Base-by-base conservation (phyloP, 768 basidiomycete species). In the Boletus rufocinnamomeus region DNA sequence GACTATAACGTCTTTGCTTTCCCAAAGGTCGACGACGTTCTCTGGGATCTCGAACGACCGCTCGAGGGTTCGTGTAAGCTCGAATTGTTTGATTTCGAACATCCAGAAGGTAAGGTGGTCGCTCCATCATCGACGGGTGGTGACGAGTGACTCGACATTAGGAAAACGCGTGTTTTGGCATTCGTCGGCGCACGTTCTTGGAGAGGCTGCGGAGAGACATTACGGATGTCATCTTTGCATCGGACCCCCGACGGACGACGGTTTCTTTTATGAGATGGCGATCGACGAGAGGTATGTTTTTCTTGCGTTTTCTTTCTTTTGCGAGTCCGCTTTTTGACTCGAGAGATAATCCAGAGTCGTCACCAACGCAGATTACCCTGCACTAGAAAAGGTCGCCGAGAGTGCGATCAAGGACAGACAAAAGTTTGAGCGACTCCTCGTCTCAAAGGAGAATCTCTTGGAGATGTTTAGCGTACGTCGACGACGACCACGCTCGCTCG, bases 131-230 rank as follows among this genome's bases (percentile, higher is more conserved):
- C 3, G 13, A 41, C 16, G 14, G 8, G 19, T n/a, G 34, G 16
- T 28, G 8, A 30, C 23, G 13, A 10, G 37, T 25, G 37, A 30
- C 13, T 27, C 19, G 30, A 27, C 38, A 1, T 23, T 53, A 87
- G 95, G 96, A 59, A 95, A 98, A 75, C 89, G 88, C 66, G 97
- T 99, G 9, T 99, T 98, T 80, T 99, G 97, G 97, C 97, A 98
- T 73, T 98, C 97, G 19, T 98, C 95, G 27, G 97, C 97, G 0
- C 97, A 98, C 75, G 94, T 98, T 56, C 83, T 99, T 19, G 97
- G 97, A 46, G 97, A 99, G 76, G 91, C 96, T 54, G 86, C 94
- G 43, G 97, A 99, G 75, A 84, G 91, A 53, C 94, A 97, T 72
- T 96, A 98, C 72, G 96, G 95, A 41, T 97, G 95, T 72, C 95